A percentile compares a stretch with the other conserved stretches of the same genome.
Evolutionary conservation across 2,329 filamentous ascomycete genomes (phyloP).

Genomic region (Aulographum hederae): DNA sequence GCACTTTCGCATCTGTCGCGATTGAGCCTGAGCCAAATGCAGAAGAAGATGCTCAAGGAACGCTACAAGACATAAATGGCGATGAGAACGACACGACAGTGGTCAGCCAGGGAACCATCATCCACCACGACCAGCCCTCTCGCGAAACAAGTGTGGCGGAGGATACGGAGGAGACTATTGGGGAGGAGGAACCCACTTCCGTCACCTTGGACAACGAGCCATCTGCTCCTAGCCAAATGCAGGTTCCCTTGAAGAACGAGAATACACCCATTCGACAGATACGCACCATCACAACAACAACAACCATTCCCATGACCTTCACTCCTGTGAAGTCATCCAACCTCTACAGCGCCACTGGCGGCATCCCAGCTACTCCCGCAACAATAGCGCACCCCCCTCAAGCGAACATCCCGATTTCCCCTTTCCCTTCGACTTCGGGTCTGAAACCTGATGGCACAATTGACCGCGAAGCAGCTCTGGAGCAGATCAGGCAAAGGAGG

Average conservation of each 20-base stretch:
- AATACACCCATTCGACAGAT: slow-evolving; percentile 12
- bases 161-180: too few relatives aligned
- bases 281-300: slow-evolving; percentile 28
- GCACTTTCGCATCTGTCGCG: neutral
- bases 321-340: slow-evolving; percentile 13
- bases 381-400: slow-evolving; percentile 16
- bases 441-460: slow-evolving; percentile 18
- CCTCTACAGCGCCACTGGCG: slow-evolving; percentile 9
- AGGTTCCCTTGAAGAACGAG: too few relatives aligned
- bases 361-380: slow-evolving; percentile 8
- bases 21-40: neutral
- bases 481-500: slow-evolving; percentile 54
- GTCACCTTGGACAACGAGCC: too few relatives aligned
- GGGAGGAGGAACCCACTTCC: too few relatives aligned
- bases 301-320: slow-evolving; percentile 28
- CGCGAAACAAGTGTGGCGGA: too few relatives aligned
- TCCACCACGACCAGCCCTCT: too few relatives aligned
- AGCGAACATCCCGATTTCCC: slow-evolving; percentile 3
- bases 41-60: neutral
- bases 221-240: too few relatives aligned
- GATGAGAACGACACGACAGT: too few relatives aligned
- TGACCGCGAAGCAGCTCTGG: slow-evolving; percentile 53
- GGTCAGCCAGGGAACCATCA: too few relatives aligned
- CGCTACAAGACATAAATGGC: too few relatives aligned
- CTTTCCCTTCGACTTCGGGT: slow-evolving; percentile 13